These are phyloP conservation scores for Fusarium tanahbumbuense DNA, from an alignment of 2,329 filamentous ascomycete genomes.

Conservation along the genomic window DNA sequence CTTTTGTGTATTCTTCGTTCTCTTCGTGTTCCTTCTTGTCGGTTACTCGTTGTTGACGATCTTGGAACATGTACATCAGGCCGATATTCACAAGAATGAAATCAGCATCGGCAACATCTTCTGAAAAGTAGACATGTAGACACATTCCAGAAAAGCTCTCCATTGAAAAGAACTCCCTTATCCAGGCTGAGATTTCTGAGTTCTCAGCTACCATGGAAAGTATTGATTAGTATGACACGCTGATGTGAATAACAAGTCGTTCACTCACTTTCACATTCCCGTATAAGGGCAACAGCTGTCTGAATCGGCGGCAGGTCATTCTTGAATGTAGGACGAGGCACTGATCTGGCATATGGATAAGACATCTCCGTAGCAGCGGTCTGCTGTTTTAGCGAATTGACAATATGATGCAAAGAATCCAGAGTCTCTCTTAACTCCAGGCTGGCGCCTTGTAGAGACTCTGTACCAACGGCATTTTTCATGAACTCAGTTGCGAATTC, in stretches of 20 bases:
- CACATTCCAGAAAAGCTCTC: slow-evolving; percentile 50
- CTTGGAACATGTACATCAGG: slow-evolving; percentile 48
- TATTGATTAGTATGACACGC: not conserved
- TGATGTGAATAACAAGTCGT: not conserved
- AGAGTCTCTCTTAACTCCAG: slow-evolving; percentile 52
- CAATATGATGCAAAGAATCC: slow-evolving; percentile 50
- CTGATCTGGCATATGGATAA: slow-evolving; percentile 38
- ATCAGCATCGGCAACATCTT: slow-evolving; percentile 48
- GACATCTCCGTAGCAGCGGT: slow-evolving; percentile 41
- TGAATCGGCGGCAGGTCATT: slow-evolving; percentile 43
- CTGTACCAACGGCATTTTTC: slow-evolving; percentile 51
- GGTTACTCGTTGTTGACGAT: slow-evolving; percentile 27
- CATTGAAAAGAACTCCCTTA: slow-evolving; percentile 47
- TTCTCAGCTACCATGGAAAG: slow-evolving; percentile 24
- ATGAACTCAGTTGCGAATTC: slow-evolving; percentile 60
- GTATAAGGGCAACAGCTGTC: slow-evolving; percentile 38
- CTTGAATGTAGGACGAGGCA: slow-evolving; percentile 37
- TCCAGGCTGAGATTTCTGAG: slow-evolving; percentile 44
- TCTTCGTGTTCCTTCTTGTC: slow-evolving; percentile 42
- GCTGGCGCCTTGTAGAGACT: slow-evolving; percentile 43
- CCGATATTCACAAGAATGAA: slow-evolving; percentile 52
- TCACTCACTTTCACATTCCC: slow-evolving; percentile 37
- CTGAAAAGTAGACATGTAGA: slow-evolving; percentile 51
- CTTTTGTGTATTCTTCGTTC: slow-evolving; percentile 35
- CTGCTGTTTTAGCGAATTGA: slow-evolving; percentile 43